Conservation (phyloP, 352 stramenopile species). For the Phytophthora aleatoria region DNA sequence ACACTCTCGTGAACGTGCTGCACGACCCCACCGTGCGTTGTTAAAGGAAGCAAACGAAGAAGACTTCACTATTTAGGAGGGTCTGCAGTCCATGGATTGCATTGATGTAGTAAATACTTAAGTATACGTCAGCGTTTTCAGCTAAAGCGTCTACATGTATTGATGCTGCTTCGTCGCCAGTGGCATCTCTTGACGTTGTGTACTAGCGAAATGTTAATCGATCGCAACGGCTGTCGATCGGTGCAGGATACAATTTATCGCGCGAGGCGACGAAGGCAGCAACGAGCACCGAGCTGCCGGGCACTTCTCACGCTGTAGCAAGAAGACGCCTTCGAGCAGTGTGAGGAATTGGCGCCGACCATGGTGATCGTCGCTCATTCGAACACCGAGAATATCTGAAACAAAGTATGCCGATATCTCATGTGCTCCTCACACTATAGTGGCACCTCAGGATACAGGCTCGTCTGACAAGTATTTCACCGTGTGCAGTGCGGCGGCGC, state of each 20-base stretch:
- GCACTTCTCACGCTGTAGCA: neutral
- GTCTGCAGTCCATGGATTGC: no score
- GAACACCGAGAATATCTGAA: slow-evolving; percentile 22
- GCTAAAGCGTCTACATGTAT: neutral
- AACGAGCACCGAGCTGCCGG: slow-evolving; percentile 1
- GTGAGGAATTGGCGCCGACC: neutral
- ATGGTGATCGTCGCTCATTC: slow-evolving; percentile 5
- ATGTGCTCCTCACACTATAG: slow-evolving; percentile 30
- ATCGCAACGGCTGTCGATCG: slow-evolving; percentile 1
- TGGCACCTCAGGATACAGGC: slow-evolving; percentile 12
- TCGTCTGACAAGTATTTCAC: slow-evolving; percentile 12
- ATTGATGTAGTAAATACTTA: slow-evolving; percentile 14
- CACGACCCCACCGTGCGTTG: slow-evolving; percentile 40
- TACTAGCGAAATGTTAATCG: slow-evolving; percentile 25
- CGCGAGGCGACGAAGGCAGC: neutral
- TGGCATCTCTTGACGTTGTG: slow-evolving; percentile 10
- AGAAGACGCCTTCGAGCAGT: slow-evolving; percentile 7
- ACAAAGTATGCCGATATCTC: slow-evolving; percentile 32
- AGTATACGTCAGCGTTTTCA: slow-evolving; percentile 19
- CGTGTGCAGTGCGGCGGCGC: no score
- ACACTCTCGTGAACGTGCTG: slow-evolving; percentile 43
- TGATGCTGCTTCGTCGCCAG: neutral
- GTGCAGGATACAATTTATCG: neutral
- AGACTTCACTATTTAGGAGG: slow-evolving; percentile 21
- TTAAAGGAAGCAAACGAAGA: slow-evolving; percentile 15